Evolutionary conservation across 306 rosid species (phyloP).

Genomic region (Gastrolobium bilobum): DNA sequence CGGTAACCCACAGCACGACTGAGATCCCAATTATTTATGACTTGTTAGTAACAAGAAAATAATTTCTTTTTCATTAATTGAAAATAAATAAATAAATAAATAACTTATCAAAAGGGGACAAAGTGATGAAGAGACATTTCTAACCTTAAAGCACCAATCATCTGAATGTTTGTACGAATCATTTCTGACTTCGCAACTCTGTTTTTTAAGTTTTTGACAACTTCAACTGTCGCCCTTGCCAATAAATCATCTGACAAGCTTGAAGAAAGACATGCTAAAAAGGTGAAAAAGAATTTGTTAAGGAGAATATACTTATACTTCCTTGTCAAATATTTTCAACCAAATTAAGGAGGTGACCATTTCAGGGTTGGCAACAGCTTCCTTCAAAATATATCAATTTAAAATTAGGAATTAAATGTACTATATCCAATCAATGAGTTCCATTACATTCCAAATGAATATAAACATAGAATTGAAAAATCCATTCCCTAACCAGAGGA

Average conservation of each 20-base stretch:
- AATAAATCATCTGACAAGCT: conserved; percentile 93
- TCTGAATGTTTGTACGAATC: conserved; percentile 93
- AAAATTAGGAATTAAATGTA: conserved; percentile 13
- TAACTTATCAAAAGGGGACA: too few species aligned
- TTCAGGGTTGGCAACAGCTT: conserved; percentile 12
- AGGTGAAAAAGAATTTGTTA: conserved; percentile 52
- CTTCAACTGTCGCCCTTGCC: conserved; percentile 85
- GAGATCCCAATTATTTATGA: conserved; percentile 49
- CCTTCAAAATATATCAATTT: conserved; percentile 32
- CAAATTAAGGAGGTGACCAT: not conserved
- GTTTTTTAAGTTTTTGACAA: conserved; percentile 78
- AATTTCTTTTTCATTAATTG: conserved; percentile 21
- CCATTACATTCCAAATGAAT: too few species aligned
- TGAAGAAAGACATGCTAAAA: conserved; percentile 88
- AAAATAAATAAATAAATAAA: too few species aligned
- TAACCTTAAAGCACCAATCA: conserved; percentile 98
- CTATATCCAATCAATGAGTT: conserved; percentile 23
- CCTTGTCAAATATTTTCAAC: conserved; percentile 12
- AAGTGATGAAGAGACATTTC: conserved; percentile 27
- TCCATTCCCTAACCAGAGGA: too few species aligned
- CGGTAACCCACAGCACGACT: conserved; percentile 99
- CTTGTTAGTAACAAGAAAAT: conserved; percentile 35
- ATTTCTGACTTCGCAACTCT: conserved; percentile 76
- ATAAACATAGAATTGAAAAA: too few species aligned
- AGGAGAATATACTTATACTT: too few species aligned